phyloP scores from a whole-genome alignment of 2,329 filamentous ascomycete genomes.

The Phoma herbarum region DNA sequence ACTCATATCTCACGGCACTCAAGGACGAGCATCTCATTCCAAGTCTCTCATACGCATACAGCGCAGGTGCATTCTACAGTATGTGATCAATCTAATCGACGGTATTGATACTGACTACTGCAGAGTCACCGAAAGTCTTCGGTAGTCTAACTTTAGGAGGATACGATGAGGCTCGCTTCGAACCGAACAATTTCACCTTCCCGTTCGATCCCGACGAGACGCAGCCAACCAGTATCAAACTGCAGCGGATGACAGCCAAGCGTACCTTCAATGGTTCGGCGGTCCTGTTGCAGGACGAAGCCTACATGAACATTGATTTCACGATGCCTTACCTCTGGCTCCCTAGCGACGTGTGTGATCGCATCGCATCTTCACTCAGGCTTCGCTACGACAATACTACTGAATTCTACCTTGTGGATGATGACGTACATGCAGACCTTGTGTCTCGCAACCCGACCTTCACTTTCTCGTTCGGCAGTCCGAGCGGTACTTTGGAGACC shows the following conservation, averaged over 20 bases:
- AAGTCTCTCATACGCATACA: conserved; percentile 9
- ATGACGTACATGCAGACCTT: conserved; percentile 29
- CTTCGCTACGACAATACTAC: conserved; percentile 44
- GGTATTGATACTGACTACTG: neutral
- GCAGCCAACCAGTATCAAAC: neutral
- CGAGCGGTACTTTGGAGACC: conserved; percentile 18
- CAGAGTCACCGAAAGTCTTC: conserved; percentile 1
- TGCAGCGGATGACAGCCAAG: conserved; percentile 20
- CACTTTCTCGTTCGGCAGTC: conserved; percentile 30
- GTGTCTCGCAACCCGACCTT: conserved; percentile 38
- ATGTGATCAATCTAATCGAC: no score
- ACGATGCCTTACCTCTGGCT: conserved; percentile 48
- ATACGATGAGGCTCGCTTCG: conserved; percentile 43
- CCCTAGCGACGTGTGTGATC: conserved; percentile 46
- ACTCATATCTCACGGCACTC: neutral
- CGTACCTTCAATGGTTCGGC: conserved; percentile 40
- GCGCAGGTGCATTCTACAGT: conserved; percentile 6
- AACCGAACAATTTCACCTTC: conserved; percentile 29
- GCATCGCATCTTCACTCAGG: conserved; percentile 47
- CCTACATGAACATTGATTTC: conserved; percentile 48
- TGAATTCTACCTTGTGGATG: conserved; percentile 49
- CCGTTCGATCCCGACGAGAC: conserved; percentile 29
- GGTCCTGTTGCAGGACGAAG: conserved; percentile 10
- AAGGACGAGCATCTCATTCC: conserved; percentile 11
- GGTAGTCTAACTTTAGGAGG: conserved; percentile 53